Evolutionary conservation across 2,329 filamentous ascomycete species (phyloP).

Genomic region (Aspergillus pseudoterreus): DNA sequence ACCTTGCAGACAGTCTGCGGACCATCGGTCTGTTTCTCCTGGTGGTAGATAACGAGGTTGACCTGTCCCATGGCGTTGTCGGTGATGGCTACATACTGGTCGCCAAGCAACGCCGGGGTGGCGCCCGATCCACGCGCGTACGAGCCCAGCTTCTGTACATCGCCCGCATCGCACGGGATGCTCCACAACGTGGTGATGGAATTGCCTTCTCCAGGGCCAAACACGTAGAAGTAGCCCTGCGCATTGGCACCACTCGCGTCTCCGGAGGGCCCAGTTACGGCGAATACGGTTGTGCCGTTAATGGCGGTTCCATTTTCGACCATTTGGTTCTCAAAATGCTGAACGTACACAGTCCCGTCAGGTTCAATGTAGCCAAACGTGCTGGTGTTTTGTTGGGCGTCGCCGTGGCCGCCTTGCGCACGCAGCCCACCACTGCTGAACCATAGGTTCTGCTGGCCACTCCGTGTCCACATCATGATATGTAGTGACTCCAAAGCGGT

Average conservation of each 20-base stretch:
- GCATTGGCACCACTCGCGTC: not conserved
- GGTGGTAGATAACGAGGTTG: constrained; percentile 1
- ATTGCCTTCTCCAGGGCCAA: not conserved
- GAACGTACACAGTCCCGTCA: not conserved
- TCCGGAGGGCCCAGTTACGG: not conserved
- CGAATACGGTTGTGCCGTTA: not conserved
- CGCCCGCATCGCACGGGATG: not conserved
- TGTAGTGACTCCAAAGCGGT: not conserved
- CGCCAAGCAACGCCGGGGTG: not conserved
- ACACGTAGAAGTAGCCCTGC: not conserved
- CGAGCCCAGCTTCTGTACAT: not conserved
- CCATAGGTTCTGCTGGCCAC: constrained; percentile 1
- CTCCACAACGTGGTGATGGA: not conserved
- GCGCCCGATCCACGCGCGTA: not conserved
- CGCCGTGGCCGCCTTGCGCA: constrained; percentile 1
- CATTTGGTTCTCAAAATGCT: constrained; percentile 2
- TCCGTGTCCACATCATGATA: not conserved
- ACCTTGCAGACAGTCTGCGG: not conserved
- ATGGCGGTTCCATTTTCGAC: constrained; percentile 2
- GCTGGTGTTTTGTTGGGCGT: not conserved
- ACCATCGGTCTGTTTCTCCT: not conserved
- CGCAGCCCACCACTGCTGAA: constrained; percentile 3
- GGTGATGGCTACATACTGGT: constrained; percentile 1
- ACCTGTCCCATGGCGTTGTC: not conserved
- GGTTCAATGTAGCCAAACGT: constrained; percentile 2